Evolutionary conservation across 2,329 filamentous ascomycete genomes (phyloP).

Genomic region (Xylariaceae sp.): DNA sequence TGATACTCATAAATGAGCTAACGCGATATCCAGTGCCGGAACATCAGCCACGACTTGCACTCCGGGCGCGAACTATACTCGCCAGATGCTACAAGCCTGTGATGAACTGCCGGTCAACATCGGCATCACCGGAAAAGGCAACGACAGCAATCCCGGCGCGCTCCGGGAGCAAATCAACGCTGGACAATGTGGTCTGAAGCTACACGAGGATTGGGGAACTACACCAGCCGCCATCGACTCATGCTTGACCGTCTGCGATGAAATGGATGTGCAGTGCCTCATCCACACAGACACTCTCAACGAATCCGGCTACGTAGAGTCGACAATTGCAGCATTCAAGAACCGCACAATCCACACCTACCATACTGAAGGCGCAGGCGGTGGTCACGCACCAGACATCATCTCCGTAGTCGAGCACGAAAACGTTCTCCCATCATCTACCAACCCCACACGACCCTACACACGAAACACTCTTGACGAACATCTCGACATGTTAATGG

Average conservation of each 20-base stretch:
- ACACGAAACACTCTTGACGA: slow-evolving; percentile 92
- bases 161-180: slow-evolving; percentile 78
- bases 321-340: slow-evolving; percentile 82
- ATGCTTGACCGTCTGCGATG: slow-evolving; percentile 82
- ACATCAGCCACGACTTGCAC: slow-evolving; percentile 94
- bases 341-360: slow-evolving; percentile 91
- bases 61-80: slow-evolving; percentile 77
- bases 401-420: slow-evolving; percentile 86
- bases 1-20: slow-evolving; percentile 12
- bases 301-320: slow-evolving; percentile 95
- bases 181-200: slow-evolving; percentile 84
- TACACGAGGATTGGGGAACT: slow-evolving; percentile 94
- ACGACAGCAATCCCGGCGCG: slow-evolving; percentile 69
- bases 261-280: slow-evolving; percentile 87
- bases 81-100: slow-evolving; percentile 84
- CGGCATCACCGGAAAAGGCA: slow-evolving; percentile 91
- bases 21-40: slow-evolving; percentile 58
- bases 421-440: slow-evolving; percentile 87
- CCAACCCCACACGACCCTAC: slow-evolving; percentile 88
- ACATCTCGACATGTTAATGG: slow-evolving; percentile 98
- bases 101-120: slow-evolving; percentile 82
- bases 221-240: slow-evolving; percentile 90
- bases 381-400: slow-evolving; percentile 93
- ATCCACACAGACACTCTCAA: slow-evolving; percentile 97
- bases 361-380: slow-evolving; percentile 92